These are phyloP conservation scores for Arabidopsis suecica DNA, from an alignment of 345 rosid species.

Conservation along the genomic window DNA sequence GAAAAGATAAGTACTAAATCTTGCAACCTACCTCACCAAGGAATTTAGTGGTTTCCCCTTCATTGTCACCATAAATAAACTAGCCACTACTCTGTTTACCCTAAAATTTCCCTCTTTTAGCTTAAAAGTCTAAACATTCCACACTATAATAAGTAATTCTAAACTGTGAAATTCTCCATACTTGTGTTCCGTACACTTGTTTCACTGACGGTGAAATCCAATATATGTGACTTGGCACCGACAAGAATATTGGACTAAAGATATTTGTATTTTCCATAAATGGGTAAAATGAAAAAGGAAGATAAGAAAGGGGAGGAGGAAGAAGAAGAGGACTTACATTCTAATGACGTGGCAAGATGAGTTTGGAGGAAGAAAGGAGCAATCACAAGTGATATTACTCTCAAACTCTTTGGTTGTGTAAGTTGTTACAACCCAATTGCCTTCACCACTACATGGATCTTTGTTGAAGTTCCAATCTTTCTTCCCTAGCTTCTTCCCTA, in stretches of 20 bases:
- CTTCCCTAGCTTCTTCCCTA: slow-evolving; percentile 70
- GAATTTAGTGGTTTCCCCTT: slow-evolving; percentile 18
- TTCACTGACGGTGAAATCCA: not conserved
- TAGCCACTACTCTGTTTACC: not conserved
- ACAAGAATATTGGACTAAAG: slow-evolving; percentile 9
- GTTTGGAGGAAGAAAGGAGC: slow-evolving; percentile 47
- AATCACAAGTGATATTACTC: slow-evolving; percentile 65
- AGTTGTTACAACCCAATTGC: slow-evolving; percentile 52
- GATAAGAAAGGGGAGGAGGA: slow-evolving; percentile 27
- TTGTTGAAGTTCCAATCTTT: slow-evolving; percentile 69
- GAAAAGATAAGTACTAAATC: not conserved
- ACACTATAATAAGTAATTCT: not conserved
- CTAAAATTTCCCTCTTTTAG: not conserved
- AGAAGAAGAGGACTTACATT: slow-evolving; percentile 53
- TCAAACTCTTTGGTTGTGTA: slow-evolving; percentile 50
- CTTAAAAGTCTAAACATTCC: slow-evolving; percentile 12
- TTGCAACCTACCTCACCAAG: slow-evolving; percentile 8
- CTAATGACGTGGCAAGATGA: slow-evolving; percentile 69
- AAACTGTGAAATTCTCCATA: slow-evolving; percentile 13
- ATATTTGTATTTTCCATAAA: slow-evolving; percentile 5
- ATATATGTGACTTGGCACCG: slow-evolving; percentile 18
- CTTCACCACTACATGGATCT: slow-evolving; percentile 82
- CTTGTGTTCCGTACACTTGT: too few relatives aligned
- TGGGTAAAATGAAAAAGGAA: not conserved
- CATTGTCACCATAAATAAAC: slow-evolving; percentile 16